These are phyloP conservation scores for Coccomyxa subellipsoidea DNA, from an alignment of 163 green algal species.

Conservation along the genomic window DNA sequence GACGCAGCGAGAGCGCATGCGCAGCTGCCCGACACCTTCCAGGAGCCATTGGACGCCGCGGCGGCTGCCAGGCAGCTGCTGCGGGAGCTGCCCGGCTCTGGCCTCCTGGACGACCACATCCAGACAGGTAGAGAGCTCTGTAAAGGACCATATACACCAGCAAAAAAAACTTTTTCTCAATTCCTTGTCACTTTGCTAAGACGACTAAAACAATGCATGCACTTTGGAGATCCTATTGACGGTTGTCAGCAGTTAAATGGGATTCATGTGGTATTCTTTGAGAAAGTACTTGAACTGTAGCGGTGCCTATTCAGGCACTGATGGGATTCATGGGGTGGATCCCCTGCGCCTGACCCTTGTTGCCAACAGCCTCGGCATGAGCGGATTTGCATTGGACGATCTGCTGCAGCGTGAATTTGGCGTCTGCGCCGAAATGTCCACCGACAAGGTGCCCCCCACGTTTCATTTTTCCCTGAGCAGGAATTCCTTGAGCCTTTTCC, in stretches of 20 bases:
- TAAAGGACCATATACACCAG: too few relatives aligned
- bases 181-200: not conserved
- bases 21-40: constrained; percentile 21
- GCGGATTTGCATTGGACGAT: constrained; percentile 54
- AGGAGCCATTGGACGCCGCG: constrained; percentile 37
- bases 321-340: constrained; percentile 39
- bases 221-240: not conserved
- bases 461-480: too few relatives aligned
- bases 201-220: not conserved
- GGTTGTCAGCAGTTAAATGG: too few relatives aligned
- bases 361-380: constrained; percentile 44
- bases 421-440: constrained; percentile 75
- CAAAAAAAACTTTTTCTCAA: too few relatives aligned
- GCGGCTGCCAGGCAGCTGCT: constrained; percentile 25
- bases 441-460: constrained; percentile 25
- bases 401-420: constrained; percentile 54
- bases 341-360: constrained; percentile 72
- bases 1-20: constrained; percentile 68
- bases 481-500: too few relatives aligned
- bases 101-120: constrained; percentile 19
- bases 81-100: constrained; percentile 3
- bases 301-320: not conserved
- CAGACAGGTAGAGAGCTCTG: too few relatives aligned
- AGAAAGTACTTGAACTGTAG: not conserved
- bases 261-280: too few relatives aligned